These are phyloP conservation scores for Zizania latifolia DNA, from an alignment of 176 grass and related monocot genomes.

Conservation along the genomic window DNA sequence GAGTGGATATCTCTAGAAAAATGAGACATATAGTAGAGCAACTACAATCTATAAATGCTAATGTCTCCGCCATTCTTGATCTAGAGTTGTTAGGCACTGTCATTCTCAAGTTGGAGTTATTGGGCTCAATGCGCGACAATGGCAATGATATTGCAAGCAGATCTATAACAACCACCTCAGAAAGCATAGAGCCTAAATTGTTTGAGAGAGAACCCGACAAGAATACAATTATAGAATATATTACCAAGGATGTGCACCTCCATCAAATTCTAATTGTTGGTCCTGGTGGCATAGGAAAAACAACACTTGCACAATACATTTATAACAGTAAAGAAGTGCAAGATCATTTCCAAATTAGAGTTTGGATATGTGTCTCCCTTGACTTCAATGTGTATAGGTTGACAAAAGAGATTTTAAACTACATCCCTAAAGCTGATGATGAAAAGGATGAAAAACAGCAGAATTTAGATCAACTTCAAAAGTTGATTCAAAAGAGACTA, in stretches of 20 bases:
- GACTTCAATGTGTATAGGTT: not conserved
- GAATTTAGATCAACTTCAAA: too few relatives aligned
- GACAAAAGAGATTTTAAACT: not conserved
- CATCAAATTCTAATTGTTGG: not conserved
- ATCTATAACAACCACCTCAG: too few relatives aligned
- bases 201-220: not conserved
- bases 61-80: not conserved
- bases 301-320: constrained; percentile 28
- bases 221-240: not conserved
- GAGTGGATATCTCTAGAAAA: not conserved
- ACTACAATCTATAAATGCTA: not conserved
- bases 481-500: too few relatives aligned
- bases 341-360: not conserved
- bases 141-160: not conserved
- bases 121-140: not conserved
- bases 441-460: not conserved
- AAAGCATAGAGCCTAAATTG: not conserved
- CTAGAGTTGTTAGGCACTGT: too few relatives aligned
- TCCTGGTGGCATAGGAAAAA: constrained; percentile 37
- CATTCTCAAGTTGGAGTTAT: too few relatives aligned
- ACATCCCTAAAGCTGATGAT: not conserved
- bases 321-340: constrained; percentile 2
- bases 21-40: not conserved
- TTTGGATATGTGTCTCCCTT: constrained; percentile 36
- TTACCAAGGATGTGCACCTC: not conserved